Conservation (phyloP, 2,329 filamentous ascomycete species). For the Cercospora nicotianae region DNA sequence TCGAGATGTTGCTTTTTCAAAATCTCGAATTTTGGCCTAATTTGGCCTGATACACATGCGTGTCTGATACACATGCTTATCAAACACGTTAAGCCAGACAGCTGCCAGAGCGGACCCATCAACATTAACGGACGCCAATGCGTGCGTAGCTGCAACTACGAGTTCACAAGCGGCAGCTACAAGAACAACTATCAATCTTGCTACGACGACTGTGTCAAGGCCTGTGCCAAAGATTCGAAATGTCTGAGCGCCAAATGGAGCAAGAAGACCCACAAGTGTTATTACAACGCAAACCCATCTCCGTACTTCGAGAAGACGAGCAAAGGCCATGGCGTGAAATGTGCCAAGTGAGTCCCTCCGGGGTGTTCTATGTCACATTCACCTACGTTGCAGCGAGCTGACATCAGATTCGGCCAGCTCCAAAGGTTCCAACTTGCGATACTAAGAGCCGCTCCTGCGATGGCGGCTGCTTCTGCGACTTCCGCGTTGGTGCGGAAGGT, state of each 20-base stretch:
- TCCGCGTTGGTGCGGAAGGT: not conserved
- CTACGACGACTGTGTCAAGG: not conserved
- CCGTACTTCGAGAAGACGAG: not conserved
- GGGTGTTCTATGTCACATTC: not conserved
- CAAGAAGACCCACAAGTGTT: not conserved
- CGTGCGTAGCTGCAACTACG: not conserved
- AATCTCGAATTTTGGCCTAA: too few relatives aligned
- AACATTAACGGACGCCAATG: not conserved
- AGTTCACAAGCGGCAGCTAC: conserved; percentile 9
- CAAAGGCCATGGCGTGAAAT: not conserved
- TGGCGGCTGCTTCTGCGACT: not conserved
- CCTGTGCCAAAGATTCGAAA: not conserved
- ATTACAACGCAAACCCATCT: not conserved
- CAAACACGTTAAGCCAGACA: not conserved
- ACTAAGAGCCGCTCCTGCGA: not conserved
- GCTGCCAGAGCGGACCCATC: not conserved
- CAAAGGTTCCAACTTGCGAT: not conserved
- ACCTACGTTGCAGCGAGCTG: not conserved
- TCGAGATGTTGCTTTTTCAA: too few relatives aligned
- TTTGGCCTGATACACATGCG: too few relatives aligned
- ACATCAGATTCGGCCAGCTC: not conserved
- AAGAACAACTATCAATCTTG: conserved; percentile 2
- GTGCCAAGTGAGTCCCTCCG: not conserved
- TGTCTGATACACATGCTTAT: too few relatives aligned
- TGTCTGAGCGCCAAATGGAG: not conserved